These are phyloP conservation scores for Pelargonium australe DNA, from an alignment of 441 rosid species.

Conservation along the genomic window DNA sequence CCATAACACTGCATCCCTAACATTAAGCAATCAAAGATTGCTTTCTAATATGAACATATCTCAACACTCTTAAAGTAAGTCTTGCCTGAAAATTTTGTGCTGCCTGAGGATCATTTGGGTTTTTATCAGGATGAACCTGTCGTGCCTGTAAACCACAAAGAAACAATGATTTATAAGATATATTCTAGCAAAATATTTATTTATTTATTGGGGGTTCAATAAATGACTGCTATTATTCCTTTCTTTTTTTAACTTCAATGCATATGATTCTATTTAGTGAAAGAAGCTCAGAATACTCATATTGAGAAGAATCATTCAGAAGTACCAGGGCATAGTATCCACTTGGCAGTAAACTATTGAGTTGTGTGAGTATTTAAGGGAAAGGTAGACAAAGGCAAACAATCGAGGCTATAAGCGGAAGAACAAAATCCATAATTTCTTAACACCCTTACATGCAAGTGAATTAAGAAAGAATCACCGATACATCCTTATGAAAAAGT, in stretches of 20 bases:
- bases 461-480: too few species aligned
- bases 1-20: too few species aligned
- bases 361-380: not conserved
- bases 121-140: not conserved
- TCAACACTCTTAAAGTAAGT: not conserved
- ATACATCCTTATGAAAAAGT: too few species aligned
- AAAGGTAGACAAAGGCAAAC: not conserved
- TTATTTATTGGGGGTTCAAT: too few species aligned
- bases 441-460: too few species aligned
- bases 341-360: too few species aligned
- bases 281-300: not conserved
- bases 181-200: too few species aligned
- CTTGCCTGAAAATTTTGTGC: conserved; percentile 6
- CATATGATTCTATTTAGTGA: too few species aligned
- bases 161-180: not conserved
- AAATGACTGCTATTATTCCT: too few species aligned
- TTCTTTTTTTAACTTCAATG: too few species aligned
- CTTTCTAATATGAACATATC: too few species aligned
- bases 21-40: too few species aligned
- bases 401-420: not conserved
- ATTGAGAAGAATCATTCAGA: not conserved
- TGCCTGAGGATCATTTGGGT: not conserved
- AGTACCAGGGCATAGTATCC: not conserved
- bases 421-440: not conserved
- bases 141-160: conserved; percentile 1